Evolutionary conservation across 306 rosid genomes (phyloP).

Genomic region (Cicer cuneatum): DNA sequence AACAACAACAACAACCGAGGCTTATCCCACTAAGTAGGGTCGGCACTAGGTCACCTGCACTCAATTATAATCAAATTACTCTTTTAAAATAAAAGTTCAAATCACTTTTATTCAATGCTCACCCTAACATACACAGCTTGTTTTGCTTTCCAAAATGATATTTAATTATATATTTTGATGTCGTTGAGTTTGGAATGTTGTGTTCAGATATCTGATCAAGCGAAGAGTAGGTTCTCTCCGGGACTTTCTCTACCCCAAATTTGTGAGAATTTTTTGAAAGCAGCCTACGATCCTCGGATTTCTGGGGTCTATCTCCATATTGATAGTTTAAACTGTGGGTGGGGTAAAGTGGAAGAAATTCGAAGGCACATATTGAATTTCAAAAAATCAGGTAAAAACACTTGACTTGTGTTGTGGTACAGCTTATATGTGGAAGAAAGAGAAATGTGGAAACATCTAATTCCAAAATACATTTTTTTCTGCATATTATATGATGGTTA

Average conservation of each 20-base stretch:
- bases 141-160: not conserved
- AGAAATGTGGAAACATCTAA: constrained; percentile 25
- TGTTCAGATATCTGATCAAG: constrained; percentile 87
- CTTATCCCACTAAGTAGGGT: no score
- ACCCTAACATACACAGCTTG: not conserved
- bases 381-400: constrained; percentile 77
- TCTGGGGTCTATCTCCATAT: constrained; percentile 85
- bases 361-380: constrained; percentile 87
- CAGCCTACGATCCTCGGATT: constrained; percentile 90
- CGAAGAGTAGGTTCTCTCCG: constrained; percentile 75
- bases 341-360: constrained; percentile 97
- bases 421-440: constrained; percentile 10
- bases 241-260: constrained; percentile 90
- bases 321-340: constrained; percentile 81
- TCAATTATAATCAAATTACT: not conserved
- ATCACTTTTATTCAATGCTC: not conserved
- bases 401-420: constrained; percentile 4
- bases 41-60: not conserved
- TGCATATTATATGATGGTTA: constrained; percentile 6
- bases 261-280: constrained; percentile 89
- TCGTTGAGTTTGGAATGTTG: constrained; percentile 26
- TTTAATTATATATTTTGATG: not conserved
- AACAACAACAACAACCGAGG: no score
- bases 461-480: constrained; percentile 12
- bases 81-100: not conserved